Conservation (phyloP, 495 filamentous ascomycete species). For the Tuber melanosporum region DNA sequence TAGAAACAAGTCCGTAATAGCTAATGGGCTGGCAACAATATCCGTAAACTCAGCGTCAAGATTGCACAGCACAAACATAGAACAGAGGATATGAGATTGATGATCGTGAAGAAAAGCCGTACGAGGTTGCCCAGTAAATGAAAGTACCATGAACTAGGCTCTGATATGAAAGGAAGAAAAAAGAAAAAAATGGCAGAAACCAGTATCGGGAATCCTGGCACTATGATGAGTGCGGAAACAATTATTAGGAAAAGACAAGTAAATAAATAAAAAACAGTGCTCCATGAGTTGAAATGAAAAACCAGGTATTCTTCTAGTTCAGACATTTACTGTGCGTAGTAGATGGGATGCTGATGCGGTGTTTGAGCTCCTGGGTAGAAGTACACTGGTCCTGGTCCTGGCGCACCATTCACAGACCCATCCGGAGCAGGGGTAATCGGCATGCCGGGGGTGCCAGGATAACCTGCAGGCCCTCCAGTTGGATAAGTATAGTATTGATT, state of each 20-base stretch:
- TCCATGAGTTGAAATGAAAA: neutral
- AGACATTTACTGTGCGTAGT: conserved; percentile 52
- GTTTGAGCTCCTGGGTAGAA: conserved; percentile 60
- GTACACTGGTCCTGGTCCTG: conserved; percentile 63
- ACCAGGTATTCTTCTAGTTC: neutral
- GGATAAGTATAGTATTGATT: conserved; percentile 65
- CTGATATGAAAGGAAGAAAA: conserved; percentile 22
- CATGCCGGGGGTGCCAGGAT: conserved; percentile 48
- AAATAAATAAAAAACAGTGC: neutral
- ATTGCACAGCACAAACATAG: neutral
- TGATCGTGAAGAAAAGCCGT: neutral
- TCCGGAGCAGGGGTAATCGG: conserved; percentile 52
- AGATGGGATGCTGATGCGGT: conserved; percentile 55
- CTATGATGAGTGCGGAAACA: conserved; percentile 13
- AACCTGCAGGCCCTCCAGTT: conserved; percentile 49
- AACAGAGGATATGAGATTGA: neutral
- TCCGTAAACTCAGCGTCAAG: neutral
- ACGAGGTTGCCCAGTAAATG: neutral
- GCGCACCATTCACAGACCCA: conserved; percentile 45
- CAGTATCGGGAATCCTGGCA: conserved; percentile 5
- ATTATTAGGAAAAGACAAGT: conserved; percentile 9
- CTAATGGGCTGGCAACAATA: neutral
- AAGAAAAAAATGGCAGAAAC: conserved; percentile 10
- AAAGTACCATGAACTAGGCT: neutral
- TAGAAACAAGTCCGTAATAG: neutral